Evolutionary conservation across 1,284 basidiomycete genomes (phyloP), one percentile per base, ranked within the genome.

Genomic region (Puccinia coronata): DNA sequence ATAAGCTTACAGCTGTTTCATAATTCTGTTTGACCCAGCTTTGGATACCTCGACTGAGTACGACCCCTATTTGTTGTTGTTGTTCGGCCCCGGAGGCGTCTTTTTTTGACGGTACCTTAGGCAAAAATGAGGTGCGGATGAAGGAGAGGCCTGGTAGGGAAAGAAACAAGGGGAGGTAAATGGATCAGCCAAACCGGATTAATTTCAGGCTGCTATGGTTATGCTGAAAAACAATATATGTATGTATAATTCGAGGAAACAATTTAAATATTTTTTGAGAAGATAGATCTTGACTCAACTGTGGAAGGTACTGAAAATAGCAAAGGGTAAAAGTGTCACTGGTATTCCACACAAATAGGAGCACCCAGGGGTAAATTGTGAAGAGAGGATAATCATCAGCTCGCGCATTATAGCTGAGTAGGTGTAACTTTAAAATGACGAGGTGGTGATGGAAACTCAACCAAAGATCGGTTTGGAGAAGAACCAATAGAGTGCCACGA

Each of bases 231-330:
- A 83, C 16, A 81, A 81, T 53, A 84, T 83, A 0, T 85, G 84
- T 43, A 83, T 34, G 85, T 12, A 76, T 0, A 84, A 85, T 0
- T 84, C 85, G 28, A 85, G 83, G 12, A 20, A 51, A 51, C 9
- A 51, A 20, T 51, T 51, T 4, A 20, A 20, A 51, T 14, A 20
- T 84, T 67, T 61, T 85, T 86, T 39, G 84, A 85, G 41, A 85
- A 82, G 5, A 51, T 23, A 31, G 23, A 49, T 8, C 23, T 73
- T 47, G 23, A 63, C 78, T 61, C 59, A 79, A 41, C 85, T 84
- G 83, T 86, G 86, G 82, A 86, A 86, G 81, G 86, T 84, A 31
- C 85, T 86, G 70, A 86, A 86, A 2, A 85, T 86, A 53, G 86
- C 83, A 59, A 84, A 86, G 11, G 86, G 86, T 36, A 86, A 81